A percentile compares a stretch with the other conserved stretches of the same genome.
Evolutionary conservation across 2,329 filamentous ascomycete species (phyloP).

Genomic region (Exophiala alcalophila): DNA sequence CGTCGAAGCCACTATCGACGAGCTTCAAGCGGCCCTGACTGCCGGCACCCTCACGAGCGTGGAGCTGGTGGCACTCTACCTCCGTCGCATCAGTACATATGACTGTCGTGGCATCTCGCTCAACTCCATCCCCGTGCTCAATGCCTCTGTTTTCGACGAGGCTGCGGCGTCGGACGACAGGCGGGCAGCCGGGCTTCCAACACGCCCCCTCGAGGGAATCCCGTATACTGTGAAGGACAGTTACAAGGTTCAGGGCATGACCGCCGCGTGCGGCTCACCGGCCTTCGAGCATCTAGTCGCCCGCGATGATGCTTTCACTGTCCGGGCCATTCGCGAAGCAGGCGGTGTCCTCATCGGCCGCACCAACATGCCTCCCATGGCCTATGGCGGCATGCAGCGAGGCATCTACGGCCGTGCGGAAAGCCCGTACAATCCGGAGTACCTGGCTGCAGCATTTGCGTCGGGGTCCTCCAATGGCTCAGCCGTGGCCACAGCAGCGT

Average conservation of each 20-base stretch:
- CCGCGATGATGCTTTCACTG: conserved; percentile 53
- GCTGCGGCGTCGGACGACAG: conserved; percentile 48
- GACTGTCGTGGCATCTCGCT: conserved; percentile 44
- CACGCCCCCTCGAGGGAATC: conserved; percentile 53
- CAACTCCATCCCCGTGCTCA: conserved; percentile 51
- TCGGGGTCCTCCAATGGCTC: conserved; percentile 60
- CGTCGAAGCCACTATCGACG: conserved; percentile 49
- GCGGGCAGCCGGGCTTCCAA: conserved; percentile 38
- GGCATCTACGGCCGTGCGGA: conserved; percentile 57
- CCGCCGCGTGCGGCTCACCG: conserved; percentile 53
- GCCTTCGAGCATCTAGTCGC: conserved; percentile 53
- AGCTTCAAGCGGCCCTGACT: conserved; percentile 44
- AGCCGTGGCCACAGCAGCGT: conserved; percentile 50
- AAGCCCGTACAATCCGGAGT: conserved; percentile 55
- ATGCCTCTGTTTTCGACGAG: conserved; percentile 46
- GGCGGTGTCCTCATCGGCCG: conserved; percentile 54
- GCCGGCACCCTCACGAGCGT: conserved; percentile 44
- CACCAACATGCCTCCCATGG: conserved; percentile 62
- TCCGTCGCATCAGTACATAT: conserved; percentile 49
- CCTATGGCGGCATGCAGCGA: conserved; percentile 57
- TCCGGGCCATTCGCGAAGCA: conserved; percentile 46
- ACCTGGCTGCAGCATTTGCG: conserved; percentile 54
- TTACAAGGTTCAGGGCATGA: conserved; percentile 55
- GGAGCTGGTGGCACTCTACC: conserved; percentile 46
- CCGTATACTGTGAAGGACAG: conserved; percentile 59